These are phyloP conservation scores for Penicillium sclerotigenum DNA, from an alignment of 2,329 filamentous ascomycete genomes.

Conservation along the genomic window DNA sequence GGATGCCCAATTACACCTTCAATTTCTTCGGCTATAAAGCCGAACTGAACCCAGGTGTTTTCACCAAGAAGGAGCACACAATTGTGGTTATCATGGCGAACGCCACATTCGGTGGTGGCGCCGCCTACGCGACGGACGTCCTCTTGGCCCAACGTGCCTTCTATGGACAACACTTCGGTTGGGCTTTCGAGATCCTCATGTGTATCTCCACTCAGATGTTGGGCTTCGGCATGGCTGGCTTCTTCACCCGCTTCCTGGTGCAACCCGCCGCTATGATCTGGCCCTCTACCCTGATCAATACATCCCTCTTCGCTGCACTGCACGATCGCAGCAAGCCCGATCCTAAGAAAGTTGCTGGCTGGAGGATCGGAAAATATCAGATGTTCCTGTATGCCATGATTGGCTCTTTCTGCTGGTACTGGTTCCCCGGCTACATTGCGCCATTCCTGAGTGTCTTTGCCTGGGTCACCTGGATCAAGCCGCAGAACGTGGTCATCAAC, in stretches of 20 bases:
- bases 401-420: slow-evolving; percentile 63
- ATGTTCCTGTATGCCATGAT: slow-evolving; percentile 61
- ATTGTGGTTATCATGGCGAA: slow-evolving; percentile 56
- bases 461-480: slow-evolving; percentile 69
- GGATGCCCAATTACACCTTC: slow-evolving; percentile 39
- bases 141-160: slow-evolving; percentile 69
- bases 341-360: slow-evolving; percentile 58
- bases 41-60: slow-evolving; percentile 44
- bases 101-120: slow-evolving; percentile 60
- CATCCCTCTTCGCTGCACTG: slow-evolving; percentile 68
- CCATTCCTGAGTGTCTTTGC: slow-evolving; percentile 69
- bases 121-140: slow-evolving; percentile 70
- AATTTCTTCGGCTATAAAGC: slow-evolving; percentile 38
- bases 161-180: slow-evolving; percentile 67
- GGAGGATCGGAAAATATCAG: slow-evolving; percentile 62
- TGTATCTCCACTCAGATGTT: slow-evolving; percentile 67
- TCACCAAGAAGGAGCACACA: slow-evolving; percentile 49
- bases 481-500: slow-evolving; percentile 65
- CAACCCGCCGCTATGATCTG: slow-evolving; percentile 67
- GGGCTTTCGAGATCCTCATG: slow-evolving; percentile 64
- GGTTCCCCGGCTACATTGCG: slow-evolving; percentile 66
- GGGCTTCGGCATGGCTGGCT: slow-evolving; percentile 66
- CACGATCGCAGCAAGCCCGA: slow-evolving; percentile 61
- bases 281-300: slow-evolving; percentile 64
- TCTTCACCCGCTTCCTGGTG: slow-evolving; percentile 61